phyloP scores from a whole-genome alignment of 2,329 filamentous ascomycete species.

The Hypocreales sp. region DNA sequence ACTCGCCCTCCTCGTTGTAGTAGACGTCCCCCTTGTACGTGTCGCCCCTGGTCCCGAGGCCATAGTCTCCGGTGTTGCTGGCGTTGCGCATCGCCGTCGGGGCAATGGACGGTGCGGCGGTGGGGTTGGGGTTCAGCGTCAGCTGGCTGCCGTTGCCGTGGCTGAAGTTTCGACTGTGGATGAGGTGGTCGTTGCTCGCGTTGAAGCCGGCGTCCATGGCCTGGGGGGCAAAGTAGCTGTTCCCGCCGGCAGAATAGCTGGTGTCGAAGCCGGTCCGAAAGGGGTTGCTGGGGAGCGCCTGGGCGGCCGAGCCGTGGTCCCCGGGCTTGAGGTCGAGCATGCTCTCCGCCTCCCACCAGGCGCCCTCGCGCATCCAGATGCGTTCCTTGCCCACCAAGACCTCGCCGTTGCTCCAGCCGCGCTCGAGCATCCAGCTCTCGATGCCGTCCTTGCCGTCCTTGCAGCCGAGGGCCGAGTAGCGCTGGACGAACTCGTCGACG shows the following conservation, averaged over 20 bases:
- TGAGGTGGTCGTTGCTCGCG: constrained; percentile 57
- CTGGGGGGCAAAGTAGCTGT: constrained; percentile 55
- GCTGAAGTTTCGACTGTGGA: constrained; percentile 42
- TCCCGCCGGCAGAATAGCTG: constrained; percentile 51
- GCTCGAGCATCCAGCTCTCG: constrained; percentile 84
- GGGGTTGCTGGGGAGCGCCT: constrained; percentile 28
- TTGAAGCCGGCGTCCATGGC: constrained; percentile 45
- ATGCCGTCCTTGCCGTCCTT: constrained; percentile 83
- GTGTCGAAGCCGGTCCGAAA: constrained; percentile 42
- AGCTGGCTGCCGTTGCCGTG: constrained; percentile 40
- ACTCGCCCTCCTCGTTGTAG: constrained; percentile 56
- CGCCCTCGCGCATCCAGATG: constrained; percentile 85
- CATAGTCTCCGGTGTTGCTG: constrained; percentile 67
- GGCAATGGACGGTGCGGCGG: constrained; percentile 41
- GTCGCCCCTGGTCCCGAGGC: constrained; percentile 76
- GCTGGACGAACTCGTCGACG: constrained; percentile 73
- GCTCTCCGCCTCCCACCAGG: constrained; percentile 96
- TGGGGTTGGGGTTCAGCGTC: constrained; percentile 25
- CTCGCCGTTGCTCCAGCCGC: constrained; percentile 97
- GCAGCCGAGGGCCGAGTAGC: constrained; percentile 74
- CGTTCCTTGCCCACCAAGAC: constrained; percentile 82
- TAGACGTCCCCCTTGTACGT: constrained; percentile 57
- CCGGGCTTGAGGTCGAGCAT: constrained; percentile 81
- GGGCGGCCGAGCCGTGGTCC: constrained; percentile 19
- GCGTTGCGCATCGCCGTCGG: constrained; percentile 42